phyloP scores from a whole-genome alignment of 306 rosid species.

The Arachis stenosperma region DNA sequence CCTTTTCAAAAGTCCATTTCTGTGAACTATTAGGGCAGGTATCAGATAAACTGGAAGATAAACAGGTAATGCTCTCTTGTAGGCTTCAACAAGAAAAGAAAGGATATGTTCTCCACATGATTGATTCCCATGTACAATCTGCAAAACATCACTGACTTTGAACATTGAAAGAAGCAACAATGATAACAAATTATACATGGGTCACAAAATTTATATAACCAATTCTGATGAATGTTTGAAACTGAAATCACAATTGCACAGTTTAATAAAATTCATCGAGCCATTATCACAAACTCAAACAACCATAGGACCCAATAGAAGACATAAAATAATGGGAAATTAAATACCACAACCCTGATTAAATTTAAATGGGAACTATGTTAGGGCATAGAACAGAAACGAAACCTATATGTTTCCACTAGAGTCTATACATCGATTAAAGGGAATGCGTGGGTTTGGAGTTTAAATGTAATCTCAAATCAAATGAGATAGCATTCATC shows the following conservation, averaged over 20 bases:
- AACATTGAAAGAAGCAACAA: constrained; percentile 16
- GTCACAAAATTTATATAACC: constrained; percentile 24
- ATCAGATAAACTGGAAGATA: constrained; percentile 92
- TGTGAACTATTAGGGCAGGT: constrained; percentile 94
- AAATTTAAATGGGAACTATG: not conserved
- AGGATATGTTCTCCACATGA: constrained; percentile 71
- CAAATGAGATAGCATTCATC: constrained; percentile 23
- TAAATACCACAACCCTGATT: constrained; percentile 19
- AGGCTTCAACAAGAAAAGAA: constrained; percentile 83
- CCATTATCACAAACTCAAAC: constrained; percentile 22
- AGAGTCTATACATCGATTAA: constrained; percentile 1
- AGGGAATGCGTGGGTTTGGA: not conserved
- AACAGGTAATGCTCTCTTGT: constrained; percentile 90
- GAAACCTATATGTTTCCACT: constrained; percentile 6
- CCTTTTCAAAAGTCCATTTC: constrained; percentile 84
- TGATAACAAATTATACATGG: constrained; percentile 21
- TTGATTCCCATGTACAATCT: constrained; percentile 91
- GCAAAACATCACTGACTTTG: constrained; percentile 43
- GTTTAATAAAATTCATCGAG: constrained; percentile 25
- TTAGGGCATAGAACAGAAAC: constrained; percentile 15
- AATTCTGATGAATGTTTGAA: constrained; percentile 19
- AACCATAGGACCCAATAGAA: not conserved
- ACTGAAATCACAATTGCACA: constrained; percentile 17
- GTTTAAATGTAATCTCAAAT: constrained; percentile 29
- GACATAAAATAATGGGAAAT: not conserved